Percentiles rank a stretch among this genome's conserved stretches.
These are phyloP conservation scores for Alternaria burnsii DNA, from an alignment of 2,329 filamentous ascomycete genomes.

Conservation along the genomic window DNA sequence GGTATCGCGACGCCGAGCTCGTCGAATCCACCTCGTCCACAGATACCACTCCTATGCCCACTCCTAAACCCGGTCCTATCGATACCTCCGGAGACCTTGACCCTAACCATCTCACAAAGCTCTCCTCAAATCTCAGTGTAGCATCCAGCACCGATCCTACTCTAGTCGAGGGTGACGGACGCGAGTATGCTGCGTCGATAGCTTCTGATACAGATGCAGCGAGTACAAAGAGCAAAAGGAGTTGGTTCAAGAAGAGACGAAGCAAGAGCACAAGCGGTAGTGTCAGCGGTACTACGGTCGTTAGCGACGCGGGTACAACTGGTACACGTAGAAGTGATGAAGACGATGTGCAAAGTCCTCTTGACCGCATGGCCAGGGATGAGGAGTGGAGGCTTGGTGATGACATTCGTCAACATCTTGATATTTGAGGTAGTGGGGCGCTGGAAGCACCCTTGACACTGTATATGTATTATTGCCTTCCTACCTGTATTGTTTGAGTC, in stretches of 20 bases:
- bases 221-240: slow-evolving; percentile 44
- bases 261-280: slow-evolving; percentile 41
- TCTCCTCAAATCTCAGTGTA: slow-evolving; percentile 36
- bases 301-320: slow-evolving; percentile 40
- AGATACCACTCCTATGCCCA: slow-evolving; percentile 56
- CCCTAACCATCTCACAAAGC: slow-evolving; percentile 31
- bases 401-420: slow-evolving; percentile 83
- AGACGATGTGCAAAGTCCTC: slow-evolving; percentile 61
- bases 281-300: slow-evolving; percentile 41
- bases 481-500: background rate
- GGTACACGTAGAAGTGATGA: slow-evolving; percentile 51
- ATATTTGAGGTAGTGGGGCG: slow-evolving; percentile 50
- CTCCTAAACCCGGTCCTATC: slow-evolving; percentile 47
- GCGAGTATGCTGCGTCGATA: slow-evolving; percentile 38
- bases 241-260: slow-evolving; percentile 49
- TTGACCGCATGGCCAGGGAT: slow-evolving; percentile 60
- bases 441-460: background rate
- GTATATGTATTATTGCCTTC: background rate
- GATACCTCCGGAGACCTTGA: slow-evolving; percentile 36
- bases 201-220: slow-evolving; percentile 40
- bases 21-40: slow-evolving; percentile 71
- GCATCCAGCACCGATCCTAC: slow-evolving; percentile 36
- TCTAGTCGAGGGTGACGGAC: slow-evolving; percentile 30
- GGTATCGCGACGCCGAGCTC: slow-evolving; percentile 95
- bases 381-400: slow-evolving; percentile 81